Conservation (phyloP, 2,329 filamentous ascomycete genomes). For the Arthrobotrys megalospora region DNA sequence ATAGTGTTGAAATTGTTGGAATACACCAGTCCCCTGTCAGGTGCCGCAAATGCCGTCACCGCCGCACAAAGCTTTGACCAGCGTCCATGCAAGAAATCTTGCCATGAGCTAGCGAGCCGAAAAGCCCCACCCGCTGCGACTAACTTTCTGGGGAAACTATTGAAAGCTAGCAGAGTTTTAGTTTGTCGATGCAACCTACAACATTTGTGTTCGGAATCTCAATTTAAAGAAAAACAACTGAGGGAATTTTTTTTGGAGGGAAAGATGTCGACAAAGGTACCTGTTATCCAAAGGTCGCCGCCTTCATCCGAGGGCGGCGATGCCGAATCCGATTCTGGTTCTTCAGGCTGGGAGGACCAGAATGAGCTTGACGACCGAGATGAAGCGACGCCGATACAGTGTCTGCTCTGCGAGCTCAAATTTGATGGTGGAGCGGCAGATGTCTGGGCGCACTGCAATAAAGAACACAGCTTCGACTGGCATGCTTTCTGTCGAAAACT, state of each 20-base stretch:
- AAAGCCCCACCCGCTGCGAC: constrained; percentile 25
- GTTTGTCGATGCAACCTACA: constrained; percentile 12
- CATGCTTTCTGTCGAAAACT: constrained; percentile 65
- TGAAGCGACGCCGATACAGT: constrained; percentile 67
- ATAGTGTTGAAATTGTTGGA: constrained; percentile 27
- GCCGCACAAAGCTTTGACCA: constrained; percentile 26
- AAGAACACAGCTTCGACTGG: constrained; percentile 68
- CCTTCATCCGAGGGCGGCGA: constrained; percentile 27
- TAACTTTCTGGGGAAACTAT: constrained; percentile 25
- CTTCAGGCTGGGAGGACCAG: constrained; percentile 69
- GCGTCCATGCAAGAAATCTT: constrained; percentile 10
- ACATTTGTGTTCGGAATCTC: constrained; percentile 2
- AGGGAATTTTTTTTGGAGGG: not conserved
- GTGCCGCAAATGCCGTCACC: constrained; percentile 24
- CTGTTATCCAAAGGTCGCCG: constrained; percentile 29
- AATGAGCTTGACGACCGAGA: constrained; percentile 66
- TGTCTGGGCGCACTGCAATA: constrained; percentile 67
- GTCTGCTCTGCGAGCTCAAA: constrained; percentile 67
- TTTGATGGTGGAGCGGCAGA: constrained; percentile 65
- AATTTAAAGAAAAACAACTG: not conserved
- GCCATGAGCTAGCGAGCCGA: not conserved
- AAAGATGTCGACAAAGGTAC: constrained; percentile 33
- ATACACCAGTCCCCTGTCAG: not conserved
- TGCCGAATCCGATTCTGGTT: constrained; percentile 49
- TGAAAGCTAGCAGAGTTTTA: constrained; percentile 27